Conservation (phyloP, 768 basidiomycete species). For the Psilocybe subaeruginosa region DNA sequence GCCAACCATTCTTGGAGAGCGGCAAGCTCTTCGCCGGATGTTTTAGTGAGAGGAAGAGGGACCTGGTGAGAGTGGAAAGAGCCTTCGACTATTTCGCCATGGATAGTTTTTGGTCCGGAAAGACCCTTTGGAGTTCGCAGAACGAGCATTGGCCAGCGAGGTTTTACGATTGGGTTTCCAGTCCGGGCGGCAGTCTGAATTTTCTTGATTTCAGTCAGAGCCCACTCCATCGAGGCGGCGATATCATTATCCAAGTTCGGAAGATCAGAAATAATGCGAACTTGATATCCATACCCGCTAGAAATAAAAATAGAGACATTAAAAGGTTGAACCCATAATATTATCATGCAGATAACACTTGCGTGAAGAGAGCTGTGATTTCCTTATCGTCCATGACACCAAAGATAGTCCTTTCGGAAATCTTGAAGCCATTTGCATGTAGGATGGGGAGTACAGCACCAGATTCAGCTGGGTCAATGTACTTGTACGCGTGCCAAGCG, state of each 20-base stretch:
- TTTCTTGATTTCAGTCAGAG: slow-evolving; percentile 66
- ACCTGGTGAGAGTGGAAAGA: slow-evolving; percentile 91
- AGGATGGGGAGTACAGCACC: slow-evolving; percentile 92
- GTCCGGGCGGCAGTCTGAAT: slow-evolving; percentile 82
- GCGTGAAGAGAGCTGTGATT: slow-evolving; percentile 75
- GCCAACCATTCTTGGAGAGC: slow-evolving; percentile 73
- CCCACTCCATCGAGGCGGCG: slow-evolving; percentile 85
- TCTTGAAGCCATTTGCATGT: slow-evolving; percentile 89
- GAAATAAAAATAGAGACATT: slow-evolving; percentile 7
- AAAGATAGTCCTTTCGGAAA: slow-evolving; percentile 87
- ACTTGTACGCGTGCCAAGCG: slow-evolving; percentile 89
- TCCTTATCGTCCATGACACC: slow-evolving; percentile 93
- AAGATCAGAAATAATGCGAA: slow-evolving; percentile 75
- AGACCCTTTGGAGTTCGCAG: slow-evolving; percentile 87
- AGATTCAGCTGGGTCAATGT: slow-evolving; percentile 86
- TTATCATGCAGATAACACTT: slow-evolving; percentile 15
- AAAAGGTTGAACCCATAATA: neutral
- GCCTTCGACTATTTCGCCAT: slow-evolving; percentile 77
- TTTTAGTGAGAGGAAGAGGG: slow-evolving; percentile 76
- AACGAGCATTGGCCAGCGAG: slow-evolving; percentile 89
- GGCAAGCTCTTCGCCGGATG: slow-evolving; percentile 60
- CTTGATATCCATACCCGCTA: slow-evolving; percentile 89
- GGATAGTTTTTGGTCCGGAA: slow-evolving; percentile 66
- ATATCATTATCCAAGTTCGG: slow-evolving; percentile 75
- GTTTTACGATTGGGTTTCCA: slow-evolving; percentile 80